A percentile compares a stretch with the other conserved stretches of the same genome.
phyloP scores from a whole-genome alignment of 495 filamentous ascomycete genomes.

The Cenococcum geophilum region DNA sequence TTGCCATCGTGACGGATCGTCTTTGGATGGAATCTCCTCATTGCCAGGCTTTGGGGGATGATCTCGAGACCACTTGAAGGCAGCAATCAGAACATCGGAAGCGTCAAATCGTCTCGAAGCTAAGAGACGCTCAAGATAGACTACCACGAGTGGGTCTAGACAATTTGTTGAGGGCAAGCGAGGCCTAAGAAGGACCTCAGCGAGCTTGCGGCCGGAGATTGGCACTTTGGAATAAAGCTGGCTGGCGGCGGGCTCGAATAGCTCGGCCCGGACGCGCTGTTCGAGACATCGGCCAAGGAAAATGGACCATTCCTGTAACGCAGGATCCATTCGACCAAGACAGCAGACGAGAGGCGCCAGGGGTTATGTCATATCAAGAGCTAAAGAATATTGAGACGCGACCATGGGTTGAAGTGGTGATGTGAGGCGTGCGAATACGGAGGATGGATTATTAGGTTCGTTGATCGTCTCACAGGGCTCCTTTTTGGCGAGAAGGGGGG shows the following conservation, averaged over 20 bases:
- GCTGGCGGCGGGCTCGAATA: slow-evolving; percentile 41
- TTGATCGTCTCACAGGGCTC: neutral
- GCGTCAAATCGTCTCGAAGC: slow-evolving; percentile 49
- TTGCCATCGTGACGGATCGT: slow-evolving; percentile 19
- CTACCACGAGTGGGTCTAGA: slow-evolving; percentile 58
- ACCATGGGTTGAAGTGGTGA: slow-evolving; percentile 3
- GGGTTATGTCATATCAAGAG: neutral
- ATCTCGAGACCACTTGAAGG: slow-evolving; percentile 55
- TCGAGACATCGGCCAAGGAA: slow-evolving; percentile 45
- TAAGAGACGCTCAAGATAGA: slow-evolving; percentile 59
- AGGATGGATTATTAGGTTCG: slow-evolving; percentile 13
- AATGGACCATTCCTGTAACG: slow-evolving; percentile 41
- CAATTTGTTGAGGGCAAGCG: slow-evolving; percentile 43
- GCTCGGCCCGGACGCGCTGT: slow-evolving; percentile 43
- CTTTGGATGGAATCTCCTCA: slow-evolving; percentile 10
- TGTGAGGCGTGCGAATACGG: slow-evolving; percentile 18
- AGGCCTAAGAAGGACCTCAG: slow-evolving; percentile 56
- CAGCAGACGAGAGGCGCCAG: slow-evolving; percentile 5
- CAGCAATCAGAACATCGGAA: slow-evolving; percentile 50
- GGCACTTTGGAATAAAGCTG: slow-evolving; percentile 43
- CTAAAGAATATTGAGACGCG: neutral
- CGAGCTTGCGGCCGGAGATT: slow-evolving; percentile 44
- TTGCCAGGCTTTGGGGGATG: slow-evolving; percentile 27
- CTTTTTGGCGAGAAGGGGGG: too few species aligned
- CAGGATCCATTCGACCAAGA: slow-evolving; percentile 24